Evolutionary conservation across 2,329 filamentous ascomycete genomes (phyloP).

Genomic region (Apiospora arundinis): DNA sequence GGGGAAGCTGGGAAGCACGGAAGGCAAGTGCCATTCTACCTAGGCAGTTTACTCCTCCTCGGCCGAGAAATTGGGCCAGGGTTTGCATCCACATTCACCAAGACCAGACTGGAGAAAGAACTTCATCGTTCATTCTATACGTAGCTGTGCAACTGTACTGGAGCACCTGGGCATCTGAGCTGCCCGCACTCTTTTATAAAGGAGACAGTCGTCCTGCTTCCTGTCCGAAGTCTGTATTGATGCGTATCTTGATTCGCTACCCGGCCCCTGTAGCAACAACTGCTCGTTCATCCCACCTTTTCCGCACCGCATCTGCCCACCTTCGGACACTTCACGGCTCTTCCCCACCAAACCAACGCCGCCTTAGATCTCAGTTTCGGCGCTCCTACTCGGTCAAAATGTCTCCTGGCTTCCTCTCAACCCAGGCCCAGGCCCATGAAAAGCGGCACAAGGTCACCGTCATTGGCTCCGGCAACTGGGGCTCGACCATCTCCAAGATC

Average conservation of each 20-base stretch:
- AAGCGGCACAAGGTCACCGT: constrained; percentile 93
- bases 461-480: constrained; percentile 97
- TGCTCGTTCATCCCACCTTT: constrained; percentile 8
- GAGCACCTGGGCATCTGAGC: not conserved
- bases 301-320: constrained; percentile 10
- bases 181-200: not conserved
- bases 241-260: constrained; percentile 17
- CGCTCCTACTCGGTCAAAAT: constrained; percentile 32
- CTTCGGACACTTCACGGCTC: constrained; percentile 16
- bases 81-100: constrained; percentile 13
- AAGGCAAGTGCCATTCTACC: constrained; percentile 8
- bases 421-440: constrained; percentile 45
- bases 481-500: constrained; percentile 96
- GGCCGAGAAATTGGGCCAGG: constrained; percentile 3
- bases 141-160: constrained; percentile 6
- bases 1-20: too few relatives aligned
- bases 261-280: constrained; percentile 10
- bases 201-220: not conserved
- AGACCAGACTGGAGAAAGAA: constrained; percentile 12
- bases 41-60: constrained; percentile 2
- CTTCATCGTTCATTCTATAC: constrained; percentile 6
- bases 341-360: constrained; percentile 6
- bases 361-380: not conserved
- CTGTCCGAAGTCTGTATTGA: constrained; percentile 5
- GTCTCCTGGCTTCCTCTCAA: constrained; percentile 45